Conservation (phyloP, 768 basidiomycete genomes). For the Termitomyces sp. region DNA sequence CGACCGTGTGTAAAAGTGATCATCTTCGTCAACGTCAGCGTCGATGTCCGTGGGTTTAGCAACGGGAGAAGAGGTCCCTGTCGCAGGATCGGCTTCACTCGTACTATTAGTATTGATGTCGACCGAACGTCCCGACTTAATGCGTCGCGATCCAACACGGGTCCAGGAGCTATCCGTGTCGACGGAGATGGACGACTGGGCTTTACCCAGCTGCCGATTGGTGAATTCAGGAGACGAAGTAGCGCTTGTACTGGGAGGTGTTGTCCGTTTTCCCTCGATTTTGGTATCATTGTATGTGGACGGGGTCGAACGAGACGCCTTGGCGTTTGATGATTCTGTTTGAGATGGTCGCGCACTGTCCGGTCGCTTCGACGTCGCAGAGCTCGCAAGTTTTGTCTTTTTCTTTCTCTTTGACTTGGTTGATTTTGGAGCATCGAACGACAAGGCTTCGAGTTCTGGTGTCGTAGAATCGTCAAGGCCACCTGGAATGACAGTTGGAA, state of each 20-base stretch:
- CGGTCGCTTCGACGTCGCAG: background rate
- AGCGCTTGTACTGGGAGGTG: background rate
- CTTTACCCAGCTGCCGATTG: slow-evolving; percentile 14
- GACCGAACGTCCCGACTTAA: slow-evolving; percentile 22
- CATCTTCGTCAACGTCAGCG: slow-evolving; percentile 8
- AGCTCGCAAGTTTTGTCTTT: slow-evolving; percentile 35
- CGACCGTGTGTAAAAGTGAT: slow-evolving; percentile 21
- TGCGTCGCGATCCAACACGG: slow-evolving; percentile 52
- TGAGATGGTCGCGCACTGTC: background rate
- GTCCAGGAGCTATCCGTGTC: slow-evolving; percentile 71
- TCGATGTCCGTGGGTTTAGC: slow-evolving; percentile 31
- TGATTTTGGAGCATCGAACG: background rate
- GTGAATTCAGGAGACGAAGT: slow-evolving; percentile 15
- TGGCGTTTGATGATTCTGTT: slow-evolving; percentile 16
- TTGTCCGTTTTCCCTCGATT: background rate
- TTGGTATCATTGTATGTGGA: background rate
- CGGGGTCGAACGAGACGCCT: slow-evolving; percentile 23
- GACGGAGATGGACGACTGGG: slow-evolving; percentile 33
- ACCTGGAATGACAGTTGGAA: slow-evolving; percentile 43
- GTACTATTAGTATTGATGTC: slow-evolving; percentile 47
- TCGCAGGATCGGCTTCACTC: slow-evolving; percentile 46
- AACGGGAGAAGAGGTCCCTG: slow-evolving; percentile 35
- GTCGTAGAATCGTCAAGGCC: slow-evolving; percentile 31
- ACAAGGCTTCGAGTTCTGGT: background rate
- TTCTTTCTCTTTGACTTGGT: slow-evolving; percentile 20